Base-by-base conservation (phyloP, 305 asterid genomes). In the Fraxinus nigra region DNA sequence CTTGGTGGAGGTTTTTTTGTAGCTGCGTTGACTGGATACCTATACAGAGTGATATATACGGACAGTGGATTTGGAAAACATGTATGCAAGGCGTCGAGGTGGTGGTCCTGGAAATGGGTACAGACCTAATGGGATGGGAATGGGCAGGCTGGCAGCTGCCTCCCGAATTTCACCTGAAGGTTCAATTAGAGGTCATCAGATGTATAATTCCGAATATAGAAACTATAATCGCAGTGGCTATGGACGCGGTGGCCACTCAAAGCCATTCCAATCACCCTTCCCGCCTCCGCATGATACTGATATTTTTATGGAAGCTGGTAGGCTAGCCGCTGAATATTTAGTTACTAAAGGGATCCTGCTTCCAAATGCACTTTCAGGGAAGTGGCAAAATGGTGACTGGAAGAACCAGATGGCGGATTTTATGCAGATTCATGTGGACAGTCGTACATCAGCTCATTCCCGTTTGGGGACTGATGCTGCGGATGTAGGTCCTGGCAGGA, bases 271-370 rank as follows among this genome's bases (percentile, higher is more conserved):
- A 75, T 86, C 86, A 40, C 86, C 90, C 14, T 86, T 37, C 37
- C 87, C 87, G 22, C 91, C 92, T 16, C 92, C 84, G 0, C 85
- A 84, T 40, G 89, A 81, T 79, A 72, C 90, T 9, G 95, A 91
- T 79, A 38, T 96, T 86, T 92, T 96, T 78, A 80, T 93, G 86
- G 99, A 96, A 86, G 99, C 99, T 63, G 99, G 99, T 75, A 92
- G 85, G 84, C 85, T 96, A 84, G 99, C 99, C 7, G 92, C 98
- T 69, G 98, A 96, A 85, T 96, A 92, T 84, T 85, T 93, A 86
- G 93, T 94, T 75, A 84, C 95, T 79, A 93, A 93, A 83, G 98
- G 98, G 18, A 82, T 90, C 85, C 83, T 96, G 80, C 98, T 94
- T 20, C 92, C 91, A 81, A 88, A 86, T 89, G 97, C 92, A 18